Evolutionary conservation across 768 basidiomycete genomes (phyloP).

Genomic region (Flagelloscypha sp.): DNA sequence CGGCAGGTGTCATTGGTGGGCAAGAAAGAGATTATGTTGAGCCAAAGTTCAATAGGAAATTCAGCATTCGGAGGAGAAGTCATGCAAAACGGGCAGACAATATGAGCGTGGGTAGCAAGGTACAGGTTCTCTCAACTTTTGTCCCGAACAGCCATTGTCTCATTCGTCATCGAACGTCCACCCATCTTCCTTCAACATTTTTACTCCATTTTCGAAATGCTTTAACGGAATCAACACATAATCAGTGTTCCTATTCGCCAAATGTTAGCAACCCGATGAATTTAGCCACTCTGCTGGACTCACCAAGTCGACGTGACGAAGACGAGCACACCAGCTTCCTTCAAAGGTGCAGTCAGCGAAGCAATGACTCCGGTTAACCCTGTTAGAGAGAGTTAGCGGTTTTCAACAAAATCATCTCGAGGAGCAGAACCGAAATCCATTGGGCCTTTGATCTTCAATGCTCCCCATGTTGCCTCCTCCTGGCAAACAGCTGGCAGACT

Average conservation of each 20-base stretch:
- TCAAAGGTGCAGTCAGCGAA: conserved; percentile 45
- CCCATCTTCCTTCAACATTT: conserved; percentile 38
- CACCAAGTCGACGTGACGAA: conserved; percentile 62
- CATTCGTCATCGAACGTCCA: no score
- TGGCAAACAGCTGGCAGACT: conserved; percentile 26
- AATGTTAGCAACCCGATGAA: conserved; percentile 3
- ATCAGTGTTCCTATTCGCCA: conserved; percentile 52
- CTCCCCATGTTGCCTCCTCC: conserved; percentile 41
- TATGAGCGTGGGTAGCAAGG: no score
- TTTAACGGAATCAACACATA: conserved; percentile 48
- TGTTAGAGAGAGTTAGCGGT: conserved; percentile 14
- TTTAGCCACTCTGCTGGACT: conserved; percentile 7
- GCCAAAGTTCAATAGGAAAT: no score
- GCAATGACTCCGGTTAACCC: conserved; percentile 51
- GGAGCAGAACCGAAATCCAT: conserved; percentile 52
- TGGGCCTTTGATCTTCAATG: conserved; percentile 56
- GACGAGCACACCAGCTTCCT: conserved; percentile 41
- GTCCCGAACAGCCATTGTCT: no score
- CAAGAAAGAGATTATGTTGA: no score
- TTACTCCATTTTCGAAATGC: conserved; percentile 31
- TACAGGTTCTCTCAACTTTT: no score
- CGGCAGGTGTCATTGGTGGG: no score
- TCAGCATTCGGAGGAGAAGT: no score
- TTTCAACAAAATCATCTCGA: not conserved
- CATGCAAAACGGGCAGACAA: no score